These are phyloP conservation scores for Hericium alpestre DNA, from an alignment of 768 basidiomycete species.

Conservation along the genomic window DNA sequence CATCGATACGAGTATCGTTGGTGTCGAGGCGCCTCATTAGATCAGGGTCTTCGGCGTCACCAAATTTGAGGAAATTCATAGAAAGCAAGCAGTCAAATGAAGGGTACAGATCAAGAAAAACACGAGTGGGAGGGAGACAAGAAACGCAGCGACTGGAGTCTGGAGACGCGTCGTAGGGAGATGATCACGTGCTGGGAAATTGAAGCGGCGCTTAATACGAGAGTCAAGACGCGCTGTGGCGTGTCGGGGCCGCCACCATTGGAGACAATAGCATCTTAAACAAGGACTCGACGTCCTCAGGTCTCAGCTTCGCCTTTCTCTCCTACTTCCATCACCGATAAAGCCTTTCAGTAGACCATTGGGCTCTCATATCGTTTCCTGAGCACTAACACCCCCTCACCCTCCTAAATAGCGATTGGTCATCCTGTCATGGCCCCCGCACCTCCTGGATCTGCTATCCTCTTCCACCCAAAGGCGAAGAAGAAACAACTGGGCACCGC, in stretches of 20 bases:
- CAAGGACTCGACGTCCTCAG: too few relatives aligned
- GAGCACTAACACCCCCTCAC: too few relatives aligned
- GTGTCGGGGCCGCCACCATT: not conserved
- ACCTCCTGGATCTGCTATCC: slow-evolving; percentile 7
- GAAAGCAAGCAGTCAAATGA: not conserved
- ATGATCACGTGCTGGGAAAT: not conserved
- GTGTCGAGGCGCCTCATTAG: too few relatives aligned
- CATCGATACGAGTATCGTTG: too few relatives aligned
- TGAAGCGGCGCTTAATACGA: not conserved
- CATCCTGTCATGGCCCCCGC: slow-evolving; percentile 6
- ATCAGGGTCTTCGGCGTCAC: too few relatives aligned
- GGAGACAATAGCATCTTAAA: too few relatives aligned
- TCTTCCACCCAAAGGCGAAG: slow-evolving; percentile 14
- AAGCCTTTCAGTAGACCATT: too few relatives aligned
- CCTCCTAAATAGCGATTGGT: too few relatives aligned
- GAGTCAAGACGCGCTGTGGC: not conserved
- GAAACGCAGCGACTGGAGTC: not conserved
- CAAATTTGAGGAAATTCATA: too few relatives aligned
- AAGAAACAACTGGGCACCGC: slow-evolving; percentile 4
- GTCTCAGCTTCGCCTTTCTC: not conserved
- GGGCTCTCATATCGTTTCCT: too few relatives aligned
- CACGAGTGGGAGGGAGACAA: not conserved
- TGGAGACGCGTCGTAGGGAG: not conserved
- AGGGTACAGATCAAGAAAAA: not conserved
- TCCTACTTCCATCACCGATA: too few relatives aligned